Evolutionary conservation across 2,329 filamentous ascomycete species (phyloP).

Genomic region (Aspergillus sojae): DNA sequence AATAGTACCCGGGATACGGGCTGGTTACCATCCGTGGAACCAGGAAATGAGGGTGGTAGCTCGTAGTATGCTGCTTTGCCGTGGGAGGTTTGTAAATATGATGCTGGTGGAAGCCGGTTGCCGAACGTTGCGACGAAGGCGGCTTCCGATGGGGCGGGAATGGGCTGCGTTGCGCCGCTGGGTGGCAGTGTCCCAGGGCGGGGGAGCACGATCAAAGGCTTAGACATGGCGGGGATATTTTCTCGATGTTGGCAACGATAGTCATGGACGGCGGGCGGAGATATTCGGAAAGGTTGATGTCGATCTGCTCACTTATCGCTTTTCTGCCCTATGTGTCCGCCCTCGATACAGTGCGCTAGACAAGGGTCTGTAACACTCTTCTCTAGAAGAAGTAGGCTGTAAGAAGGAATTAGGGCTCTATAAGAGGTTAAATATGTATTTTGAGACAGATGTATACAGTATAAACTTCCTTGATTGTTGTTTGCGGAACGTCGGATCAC

Average conservation of each 20-base stretch:
- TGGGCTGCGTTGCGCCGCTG: constrained; percentile 2
- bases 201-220: constrained; percentile 19
- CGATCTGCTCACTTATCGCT: too few species aligned
- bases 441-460: too few species aligned
- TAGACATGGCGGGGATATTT: constrained; percentile 13
- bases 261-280: too few species aligned
- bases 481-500: too few species aligned
- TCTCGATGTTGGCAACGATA: neutral
- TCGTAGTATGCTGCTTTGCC: constrained; percentile 26
- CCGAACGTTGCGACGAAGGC: constrained; percentile 27
- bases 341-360: too few species aligned
- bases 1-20: constrained; percentile 42
- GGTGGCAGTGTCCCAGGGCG: constrained; percentile 17
- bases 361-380: too few species aligned
- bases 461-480: too few species aligned
- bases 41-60: constrained; percentile 6
- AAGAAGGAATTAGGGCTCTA: too few species aligned
- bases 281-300: too few species aligned
- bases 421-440: too few species aligned
- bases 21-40: neutral
- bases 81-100: constrained; percentile 22
- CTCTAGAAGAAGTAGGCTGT: too few species aligned
- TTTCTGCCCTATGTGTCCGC: too few species aligned
- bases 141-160: constrained; percentile 28
- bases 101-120: constrained; percentile 22